phyloP scores from a whole-genome alignment of 805 yeast genomes.

The Candida silvicultrix region DNA sequence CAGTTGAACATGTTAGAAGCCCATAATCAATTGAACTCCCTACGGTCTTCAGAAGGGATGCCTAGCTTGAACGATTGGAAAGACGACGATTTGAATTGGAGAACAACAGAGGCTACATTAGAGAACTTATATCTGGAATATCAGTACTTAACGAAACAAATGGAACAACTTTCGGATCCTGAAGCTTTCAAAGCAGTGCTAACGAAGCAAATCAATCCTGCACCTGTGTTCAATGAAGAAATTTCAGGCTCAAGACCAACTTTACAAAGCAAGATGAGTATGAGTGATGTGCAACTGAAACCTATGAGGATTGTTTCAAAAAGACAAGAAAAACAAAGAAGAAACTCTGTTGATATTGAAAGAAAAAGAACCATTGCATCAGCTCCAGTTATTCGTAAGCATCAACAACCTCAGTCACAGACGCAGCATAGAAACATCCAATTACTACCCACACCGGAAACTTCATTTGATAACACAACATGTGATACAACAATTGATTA shows the following conservation, averaged over 20 bases:
- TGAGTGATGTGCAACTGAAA: background rate
- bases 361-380: background rate
- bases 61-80: conserved; percentile 16
- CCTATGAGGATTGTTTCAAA: background rate
- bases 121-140: conserved; percentile 38
- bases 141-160: conserved; percentile 23
- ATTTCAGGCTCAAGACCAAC: background rate
- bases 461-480: background rate
- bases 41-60: conserved; percentile 9
- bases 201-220: background rate
- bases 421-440: background rate
- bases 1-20: conserved; percentile 22
- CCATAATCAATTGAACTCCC: conserved; percentile 10
- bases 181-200: background rate
- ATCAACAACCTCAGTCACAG: background rate
- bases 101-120: conserved; percentile 38
- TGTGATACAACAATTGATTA: background rate
- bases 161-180: conserved; percentile 7
- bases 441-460: background rate
- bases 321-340: background rate
- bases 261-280: background rate
- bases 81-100: conserved; percentile 35
- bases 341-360: background rate
- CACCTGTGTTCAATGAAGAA: conserved; percentile 1
- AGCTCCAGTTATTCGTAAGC: background rate